Conservation (phyloP, 2,329 filamentous ascomycete genomes). For the Endothia cerciana region DNA sequence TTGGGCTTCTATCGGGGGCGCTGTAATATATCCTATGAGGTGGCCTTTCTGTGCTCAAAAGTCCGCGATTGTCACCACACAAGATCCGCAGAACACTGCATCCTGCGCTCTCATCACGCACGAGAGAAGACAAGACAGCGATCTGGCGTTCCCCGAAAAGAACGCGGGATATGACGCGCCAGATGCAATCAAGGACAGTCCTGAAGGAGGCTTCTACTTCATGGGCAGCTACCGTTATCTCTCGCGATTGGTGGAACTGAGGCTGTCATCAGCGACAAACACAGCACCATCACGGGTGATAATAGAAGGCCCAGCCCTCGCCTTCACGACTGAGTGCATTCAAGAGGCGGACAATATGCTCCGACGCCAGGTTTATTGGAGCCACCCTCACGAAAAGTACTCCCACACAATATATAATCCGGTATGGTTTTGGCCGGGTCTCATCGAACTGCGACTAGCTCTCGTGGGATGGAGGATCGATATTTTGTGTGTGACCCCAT, state of each 20-base stretch:
- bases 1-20: background rate
- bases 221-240: background rate
- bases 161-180: background rate
- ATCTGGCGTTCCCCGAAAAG: background rate
- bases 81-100: background rate
- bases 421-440: background rate
- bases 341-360: background rate
- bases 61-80: background rate
- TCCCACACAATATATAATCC: no score
- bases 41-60: background rate
- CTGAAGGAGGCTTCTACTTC: no score
- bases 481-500: conserved; percentile 1
- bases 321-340: background rate
- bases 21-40: background rate
- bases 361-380: background rate
- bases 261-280: background rate
- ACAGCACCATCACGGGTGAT: background rate
- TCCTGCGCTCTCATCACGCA: background rate
- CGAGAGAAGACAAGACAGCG: background rate
- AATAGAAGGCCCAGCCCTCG: background rate
- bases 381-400: background rate
- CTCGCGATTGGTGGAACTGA: background rate
- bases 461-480: background rate
- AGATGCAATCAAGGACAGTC: background rate
- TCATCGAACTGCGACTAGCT: background rate